phyloP scores from a whole-genome alignment of 257 asterid species.

The Capsicum rhomboideum region DNA sequence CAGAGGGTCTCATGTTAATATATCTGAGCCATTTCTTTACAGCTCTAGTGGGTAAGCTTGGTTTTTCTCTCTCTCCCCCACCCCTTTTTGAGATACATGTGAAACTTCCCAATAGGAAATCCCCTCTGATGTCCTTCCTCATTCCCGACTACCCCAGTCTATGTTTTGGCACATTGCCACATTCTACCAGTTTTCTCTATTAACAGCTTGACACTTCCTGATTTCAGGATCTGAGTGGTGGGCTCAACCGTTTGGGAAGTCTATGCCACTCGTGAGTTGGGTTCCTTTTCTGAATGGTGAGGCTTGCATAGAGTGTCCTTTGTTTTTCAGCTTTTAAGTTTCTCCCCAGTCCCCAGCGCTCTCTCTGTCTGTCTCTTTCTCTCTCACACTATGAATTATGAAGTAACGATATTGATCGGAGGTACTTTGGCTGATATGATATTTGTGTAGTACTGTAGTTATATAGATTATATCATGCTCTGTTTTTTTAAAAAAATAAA shows the following conservation, averaged over 20 bases:
- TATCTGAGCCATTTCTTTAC: constrained; percentile 65
- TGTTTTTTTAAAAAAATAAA: neutral
- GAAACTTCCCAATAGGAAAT: neutral
- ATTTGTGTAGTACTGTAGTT: neutral
- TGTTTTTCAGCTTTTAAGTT: neutral
- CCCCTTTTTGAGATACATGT: neutral
- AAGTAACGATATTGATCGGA: neutral
- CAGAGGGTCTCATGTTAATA: constrained; percentile 88
- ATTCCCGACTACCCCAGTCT: neutral
- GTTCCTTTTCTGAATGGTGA: constrained; percentile 71
- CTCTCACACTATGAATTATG: neutral
- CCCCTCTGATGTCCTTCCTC: neutral
- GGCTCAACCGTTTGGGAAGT: constrained; percentile 69
- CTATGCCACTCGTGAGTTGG: constrained; percentile 72
- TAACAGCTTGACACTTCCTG: constrained; percentile 10
- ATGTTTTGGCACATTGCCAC: neutral
- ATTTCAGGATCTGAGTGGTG: constrained; percentile 92
- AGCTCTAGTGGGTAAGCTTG: constrained; percentile 39
- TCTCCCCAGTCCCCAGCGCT: neutral
- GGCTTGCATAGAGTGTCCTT: constrained; percentile 9
- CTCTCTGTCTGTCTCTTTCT: neutral
- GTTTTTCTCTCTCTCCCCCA: constrained; percentile 21
- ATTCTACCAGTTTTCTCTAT: neutral
- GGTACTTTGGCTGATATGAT: neutral
- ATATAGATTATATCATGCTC: neutral